phyloP scores from a whole-genome alignment of 2,329 filamentous ascomycete genomes.

The Pseudocercospora crystallina region DNA sequence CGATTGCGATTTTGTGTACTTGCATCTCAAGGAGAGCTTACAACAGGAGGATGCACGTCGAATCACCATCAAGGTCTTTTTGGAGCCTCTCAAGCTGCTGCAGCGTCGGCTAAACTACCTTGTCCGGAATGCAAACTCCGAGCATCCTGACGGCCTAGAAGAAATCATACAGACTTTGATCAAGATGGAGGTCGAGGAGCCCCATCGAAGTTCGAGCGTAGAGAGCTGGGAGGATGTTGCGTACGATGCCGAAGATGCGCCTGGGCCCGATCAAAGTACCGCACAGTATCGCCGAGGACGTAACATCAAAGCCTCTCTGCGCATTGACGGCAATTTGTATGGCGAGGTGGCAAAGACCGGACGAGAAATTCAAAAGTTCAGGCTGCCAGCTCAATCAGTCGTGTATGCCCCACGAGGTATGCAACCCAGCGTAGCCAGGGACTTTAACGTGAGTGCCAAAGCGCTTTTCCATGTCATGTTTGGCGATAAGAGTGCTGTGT shows the following conservation, averaged over 20 bases:
- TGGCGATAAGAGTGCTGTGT: constrained; percentile 92
- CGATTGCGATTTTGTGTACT: constrained; percentile 88
- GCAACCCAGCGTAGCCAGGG: constrained; percentile 71
- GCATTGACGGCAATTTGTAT: constrained; percentile 63
- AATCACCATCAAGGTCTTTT: constrained; percentile 87
- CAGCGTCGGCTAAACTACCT: constrained; percentile 82
- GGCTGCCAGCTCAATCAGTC: constrained; percentile 77
- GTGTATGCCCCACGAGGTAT: constrained; percentile 82
- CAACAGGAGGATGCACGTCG: constrained; percentile 66
- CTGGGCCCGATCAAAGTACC: constrained; percentile 48
- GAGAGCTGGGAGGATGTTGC: constrained; percentile 83
- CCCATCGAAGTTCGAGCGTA: constrained; percentile 66
- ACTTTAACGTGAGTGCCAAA: constrained; percentile 90
- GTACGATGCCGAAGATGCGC: constrained; percentile 31
- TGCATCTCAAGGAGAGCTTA: constrained; percentile 67
- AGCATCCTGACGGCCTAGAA: constrained; percentile 67
- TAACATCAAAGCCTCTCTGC: constrained; percentile 58
- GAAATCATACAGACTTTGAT: constrained; percentile 71
- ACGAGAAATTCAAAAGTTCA: constrained; percentile 67
- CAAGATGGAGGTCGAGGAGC: constrained; percentile 66
- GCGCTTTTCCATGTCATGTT: constrained; percentile 95
- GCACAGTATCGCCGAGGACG: constrained; percentile 41
- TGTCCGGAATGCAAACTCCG: constrained; percentile 74
- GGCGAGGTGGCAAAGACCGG: constrained; percentile 42
- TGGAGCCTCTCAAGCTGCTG: constrained; percentile 80